Evolutionary conservation across 106 monocot genomes (phyloP).

Genomic region (Alisma plantagoaquatica): DNA sequence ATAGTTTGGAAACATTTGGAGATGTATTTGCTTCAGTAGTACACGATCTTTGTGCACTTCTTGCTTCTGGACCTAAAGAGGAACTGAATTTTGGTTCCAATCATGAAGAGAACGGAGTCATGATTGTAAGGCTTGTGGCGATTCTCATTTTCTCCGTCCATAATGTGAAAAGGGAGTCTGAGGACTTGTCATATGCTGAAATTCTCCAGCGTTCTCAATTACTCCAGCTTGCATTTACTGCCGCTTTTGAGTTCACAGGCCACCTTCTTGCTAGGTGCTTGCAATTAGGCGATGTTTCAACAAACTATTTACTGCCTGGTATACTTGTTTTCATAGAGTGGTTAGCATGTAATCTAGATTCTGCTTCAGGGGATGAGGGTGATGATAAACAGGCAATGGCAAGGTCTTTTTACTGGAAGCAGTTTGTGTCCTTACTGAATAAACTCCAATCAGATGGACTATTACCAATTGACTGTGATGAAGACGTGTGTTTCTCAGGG

Average conservation of each 20-base stretch:
- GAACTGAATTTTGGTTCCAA: slow-evolving; percentile 53
- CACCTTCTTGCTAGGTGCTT: slow-evolving; percentile 43
- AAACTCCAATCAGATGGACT: slow-evolving; percentile 37
- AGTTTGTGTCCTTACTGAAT: slow-evolving; percentile 46
- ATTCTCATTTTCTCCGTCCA: slow-evolving; percentile 72
- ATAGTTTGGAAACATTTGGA: slow-evolving; percentile 56
- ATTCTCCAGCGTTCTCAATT: slow-evolving; percentile 55
- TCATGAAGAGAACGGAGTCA: slow-evolving; percentile 43
- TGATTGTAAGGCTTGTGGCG: slow-evolving; percentile 44
- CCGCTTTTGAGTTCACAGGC: slow-evolving; percentile 59
- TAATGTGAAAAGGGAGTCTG: too few relatives aligned
- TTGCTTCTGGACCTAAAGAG: slow-evolving; percentile 61
- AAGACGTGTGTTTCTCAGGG: slow-evolving; percentile 56
- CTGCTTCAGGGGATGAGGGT: slow-evolving; percentile 34
- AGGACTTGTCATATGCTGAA: slow-evolving; percentile 62
- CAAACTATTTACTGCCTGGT: slow-evolving; percentile 47
- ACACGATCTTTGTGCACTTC: slow-evolving; percentile 37
- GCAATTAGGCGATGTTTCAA: slow-evolving; percentile 40
- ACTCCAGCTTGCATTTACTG: slow-evolving; percentile 61
- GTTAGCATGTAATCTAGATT: slow-evolving; percentile 58
- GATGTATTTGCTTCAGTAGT: slow-evolving; percentile 37
- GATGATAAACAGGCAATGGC: slow-evolving; percentile 49
- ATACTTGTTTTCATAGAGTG: slow-evolving; percentile 72
- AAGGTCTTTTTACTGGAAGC: slow-evolving; percentile 67
- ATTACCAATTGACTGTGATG: slow-evolving; percentile 26